Evolutionary conservation across 371 early-diverging fungal species (phyloP).

Genomic region (Haplosporangium sp.): DNA sequence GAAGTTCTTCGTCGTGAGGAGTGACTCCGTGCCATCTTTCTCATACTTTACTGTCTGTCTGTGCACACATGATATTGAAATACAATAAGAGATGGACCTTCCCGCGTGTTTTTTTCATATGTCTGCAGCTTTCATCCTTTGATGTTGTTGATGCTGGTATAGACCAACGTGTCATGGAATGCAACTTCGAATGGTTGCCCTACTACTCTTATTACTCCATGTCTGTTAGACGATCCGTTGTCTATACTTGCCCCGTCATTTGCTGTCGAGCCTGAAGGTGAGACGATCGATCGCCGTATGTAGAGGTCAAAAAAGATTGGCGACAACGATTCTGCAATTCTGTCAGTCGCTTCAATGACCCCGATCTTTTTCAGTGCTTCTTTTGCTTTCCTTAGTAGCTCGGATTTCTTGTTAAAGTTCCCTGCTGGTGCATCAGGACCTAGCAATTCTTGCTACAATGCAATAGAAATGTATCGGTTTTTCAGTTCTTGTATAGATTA

Average conservation of each 20-base stretch:
- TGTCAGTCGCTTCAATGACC: background rate
- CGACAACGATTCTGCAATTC: background rate
- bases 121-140: too few relatives aligned
- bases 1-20: too few relatives aligned
- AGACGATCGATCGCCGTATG: constrained; percentile 1
- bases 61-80: too few relatives aligned
- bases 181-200: too few relatives aligned
- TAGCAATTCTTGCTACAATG: constrained; percentile 6
- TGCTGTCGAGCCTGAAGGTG: background rate
- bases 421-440: constrained; percentile 7
- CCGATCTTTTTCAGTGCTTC: constrained; percentile 12
- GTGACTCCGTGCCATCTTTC: too few relatives aligned
- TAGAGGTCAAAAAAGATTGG: constrained; percentile 22
- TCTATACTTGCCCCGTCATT: background rate
- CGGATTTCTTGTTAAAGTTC: background rate
- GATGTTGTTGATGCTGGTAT: too few relatives aligned
- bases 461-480: background rate
- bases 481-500: background rate
- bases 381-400: constrained; percentile 1
- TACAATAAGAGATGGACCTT: too few relatives aligned
- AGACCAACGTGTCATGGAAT: too few relatives aligned
- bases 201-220: too few relatives aligned
- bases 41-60: too few relatives aligned
- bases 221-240: too few relatives aligned
- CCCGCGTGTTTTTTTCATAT: too few relatives aligned